Conservation (phyloP, 2,329 filamentous ascomycete species). For the Aspergillus latus region DNA sequence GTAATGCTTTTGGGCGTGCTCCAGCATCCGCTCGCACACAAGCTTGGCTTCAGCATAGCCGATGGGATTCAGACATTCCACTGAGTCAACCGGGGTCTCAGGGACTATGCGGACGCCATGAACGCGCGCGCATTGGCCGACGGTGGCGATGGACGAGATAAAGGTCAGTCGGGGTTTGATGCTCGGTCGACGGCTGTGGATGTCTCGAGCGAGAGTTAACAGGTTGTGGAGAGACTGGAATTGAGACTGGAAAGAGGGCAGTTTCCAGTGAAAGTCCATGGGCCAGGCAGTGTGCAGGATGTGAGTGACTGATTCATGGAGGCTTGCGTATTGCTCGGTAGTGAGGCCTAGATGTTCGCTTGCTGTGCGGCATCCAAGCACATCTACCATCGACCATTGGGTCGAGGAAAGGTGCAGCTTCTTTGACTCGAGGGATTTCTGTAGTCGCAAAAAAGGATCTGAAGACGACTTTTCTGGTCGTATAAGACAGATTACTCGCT, state of each 20-base stretch:
- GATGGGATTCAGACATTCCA: neutral
- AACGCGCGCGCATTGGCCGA: neutral
- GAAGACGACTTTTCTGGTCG: neutral
- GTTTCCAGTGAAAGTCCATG: constrained; percentile 3
- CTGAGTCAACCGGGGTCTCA: neutral
- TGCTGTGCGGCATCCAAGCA: neutral
- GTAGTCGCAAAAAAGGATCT: neutral
- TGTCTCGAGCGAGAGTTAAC: neutral
- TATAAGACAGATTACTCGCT: neutral
- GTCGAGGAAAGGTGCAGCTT: neutral
- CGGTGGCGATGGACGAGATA: constrained; percentile 9
- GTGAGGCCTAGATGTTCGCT: constrained; percentile 1
- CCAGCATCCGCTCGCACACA: constrained; percentile 12
- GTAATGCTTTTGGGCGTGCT: neutral
- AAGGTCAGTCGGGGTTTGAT: neutral
- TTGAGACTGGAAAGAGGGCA: neutral
- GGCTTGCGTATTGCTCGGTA: neutral
- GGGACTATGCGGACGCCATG: neutral
- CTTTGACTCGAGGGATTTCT: neutral
- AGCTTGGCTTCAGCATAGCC: constrained; percentile 9
- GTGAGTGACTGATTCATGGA: neutral
- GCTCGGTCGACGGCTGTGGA: neutral
- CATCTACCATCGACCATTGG: neutral
- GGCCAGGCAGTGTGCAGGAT: constrained; percentile 13
- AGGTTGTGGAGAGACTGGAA: constrained; percentile 5